phyloP scores from a whole-genome alignment of 106 monocot genomes.

The Gastrodia elata region DNA sequence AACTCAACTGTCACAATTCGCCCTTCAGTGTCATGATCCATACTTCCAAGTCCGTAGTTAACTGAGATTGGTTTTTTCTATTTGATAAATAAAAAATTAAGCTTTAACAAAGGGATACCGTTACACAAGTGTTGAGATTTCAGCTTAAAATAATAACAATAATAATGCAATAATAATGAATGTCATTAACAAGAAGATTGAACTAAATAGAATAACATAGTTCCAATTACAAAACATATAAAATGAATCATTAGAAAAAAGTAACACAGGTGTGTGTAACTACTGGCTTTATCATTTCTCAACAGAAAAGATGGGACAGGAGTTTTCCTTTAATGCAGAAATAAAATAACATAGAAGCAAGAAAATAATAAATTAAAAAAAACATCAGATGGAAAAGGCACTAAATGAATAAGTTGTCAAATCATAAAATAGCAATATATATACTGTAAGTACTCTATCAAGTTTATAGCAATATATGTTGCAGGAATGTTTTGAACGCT shows the following conservation, averaged over 20 bases:
- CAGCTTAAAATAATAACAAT: background rate
- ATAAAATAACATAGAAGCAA: background rate
- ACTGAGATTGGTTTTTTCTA: constrained; percentile 92
- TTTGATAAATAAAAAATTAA: background rate
- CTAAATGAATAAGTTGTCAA: too few species aligned
- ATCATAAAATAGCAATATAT: too few species aligned
- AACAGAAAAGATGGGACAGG: background rate
- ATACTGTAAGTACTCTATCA: too few species aligned
- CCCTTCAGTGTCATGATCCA: constrained; percentile 67
- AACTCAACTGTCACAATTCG: constrained; percentile 60
- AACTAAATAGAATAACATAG: background rate
- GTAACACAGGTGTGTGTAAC: background rate
- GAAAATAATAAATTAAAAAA: too few species aligned
- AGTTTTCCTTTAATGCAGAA: background rate
- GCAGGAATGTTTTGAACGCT: too few species aligned
- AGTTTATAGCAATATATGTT: too few species aligned
- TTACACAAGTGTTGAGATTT: background rate
- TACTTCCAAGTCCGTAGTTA: constrained; percentile 68
- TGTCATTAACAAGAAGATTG: background rate
- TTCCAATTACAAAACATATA: background rate
- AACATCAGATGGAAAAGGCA: too few species aligned
- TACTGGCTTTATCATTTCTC: background rate
- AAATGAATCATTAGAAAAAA: background rate
- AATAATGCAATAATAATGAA: background rate
- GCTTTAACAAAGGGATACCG: background rate